Conservation (phyloP, 192 early-diverging fungal species). For the Rhizoclosmatium sp. region DNA sequence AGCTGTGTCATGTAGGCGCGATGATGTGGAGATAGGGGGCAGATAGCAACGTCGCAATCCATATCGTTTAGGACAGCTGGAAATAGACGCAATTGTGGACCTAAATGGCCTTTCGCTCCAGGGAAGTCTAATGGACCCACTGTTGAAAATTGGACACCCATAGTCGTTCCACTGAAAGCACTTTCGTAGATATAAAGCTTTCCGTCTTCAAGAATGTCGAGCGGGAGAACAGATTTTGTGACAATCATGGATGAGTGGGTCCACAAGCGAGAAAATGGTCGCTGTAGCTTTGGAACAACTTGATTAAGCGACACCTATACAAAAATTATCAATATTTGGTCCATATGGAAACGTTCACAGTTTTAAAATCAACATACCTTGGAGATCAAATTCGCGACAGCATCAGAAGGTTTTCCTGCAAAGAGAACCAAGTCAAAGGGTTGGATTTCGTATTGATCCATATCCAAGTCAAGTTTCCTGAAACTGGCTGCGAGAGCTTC, state of each 20-base stretch:
- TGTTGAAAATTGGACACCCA: conserved; percentile 34
- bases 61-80: conserved; percentile 30
- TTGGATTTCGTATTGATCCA: background rate
- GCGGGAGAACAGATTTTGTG: conserved; percentile 32
- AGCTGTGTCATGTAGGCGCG: background rate
- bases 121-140: conserved; percentile 27
- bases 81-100: conserved; percentile 43
- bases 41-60: conserved; percentile 38
- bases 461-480: no score
- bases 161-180: conserved; percentile 38
- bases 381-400: background rate
- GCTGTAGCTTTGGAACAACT: conserved; percentile 17
- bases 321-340: background rate
- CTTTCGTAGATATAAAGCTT: conserved; percentile 51
- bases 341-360: background rate
- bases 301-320: conserved; percentile 19
- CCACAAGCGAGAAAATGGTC: conserved; percentile 24
- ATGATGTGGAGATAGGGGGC: conserved; percentile 9
- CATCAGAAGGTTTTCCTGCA: background rate
- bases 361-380: background rate
- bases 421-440: background rate
- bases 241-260: conserved; percentile 46
- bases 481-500: no score
- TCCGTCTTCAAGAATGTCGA: conserved; percentile 36
- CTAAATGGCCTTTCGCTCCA: conserved; percentile 30